Conservation (phyloP, 805 yeast genomes). For the Pichia heedii region DNA sequence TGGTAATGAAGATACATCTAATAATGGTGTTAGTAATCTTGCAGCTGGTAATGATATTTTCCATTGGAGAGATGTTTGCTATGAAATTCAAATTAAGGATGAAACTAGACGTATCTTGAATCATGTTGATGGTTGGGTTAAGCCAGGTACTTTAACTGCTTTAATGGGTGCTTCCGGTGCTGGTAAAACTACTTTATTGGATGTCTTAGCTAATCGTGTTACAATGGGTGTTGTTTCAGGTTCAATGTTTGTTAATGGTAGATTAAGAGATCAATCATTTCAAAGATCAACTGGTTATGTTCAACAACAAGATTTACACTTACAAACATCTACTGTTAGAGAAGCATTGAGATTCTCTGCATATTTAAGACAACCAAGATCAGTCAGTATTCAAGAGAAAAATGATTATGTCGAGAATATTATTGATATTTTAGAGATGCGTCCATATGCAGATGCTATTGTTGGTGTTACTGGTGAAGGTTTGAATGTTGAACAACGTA, state of each 20-base stretch:
- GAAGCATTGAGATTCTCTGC: conserved; percentile 48
- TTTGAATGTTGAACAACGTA: conserved; percentile 46
- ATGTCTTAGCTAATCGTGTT: conserved; percentile 44
- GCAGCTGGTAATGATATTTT: conserved; percentile 41
- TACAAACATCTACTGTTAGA: conserved; percentile 42
- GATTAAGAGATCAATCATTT: conserved; percentile 38
- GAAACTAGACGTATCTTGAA: conserved; percentile 53
- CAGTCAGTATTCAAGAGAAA: conserved; percentile 35
- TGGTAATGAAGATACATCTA: conserved; percentile 13
- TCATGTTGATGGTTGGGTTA: conserved; percentile 74
- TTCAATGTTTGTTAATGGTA: conserved; percentile 49
- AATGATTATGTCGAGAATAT: conserved; percentile 43
- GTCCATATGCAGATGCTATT: conserved; percentile 46
- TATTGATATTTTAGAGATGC: conserved; percentile 43
- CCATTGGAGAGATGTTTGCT: conserved; percentile 72
- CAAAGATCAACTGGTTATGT: conserved; percentile 50
- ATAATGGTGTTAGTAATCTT: conserved; percentile 24
- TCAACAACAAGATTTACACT: conserved; percentile 51
- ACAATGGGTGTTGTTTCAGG: conserved; percentile 51
- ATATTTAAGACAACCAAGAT: conserved; percentile 35
- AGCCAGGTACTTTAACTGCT: conserved; percentile 77
- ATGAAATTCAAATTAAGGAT: conserved; percentile 54
- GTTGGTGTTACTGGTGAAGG: conserved; percentile 43
- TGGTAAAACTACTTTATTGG: conserved; percentile 50
- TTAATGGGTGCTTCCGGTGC: conserved; percentile 61